Percentiles rank a stretch among this genome's conserved stretches.
Evolutionary conservation across 1,139 yeast genomes (phyloP).

Genomic region (Trichomonascaceae sp.): DNA sequence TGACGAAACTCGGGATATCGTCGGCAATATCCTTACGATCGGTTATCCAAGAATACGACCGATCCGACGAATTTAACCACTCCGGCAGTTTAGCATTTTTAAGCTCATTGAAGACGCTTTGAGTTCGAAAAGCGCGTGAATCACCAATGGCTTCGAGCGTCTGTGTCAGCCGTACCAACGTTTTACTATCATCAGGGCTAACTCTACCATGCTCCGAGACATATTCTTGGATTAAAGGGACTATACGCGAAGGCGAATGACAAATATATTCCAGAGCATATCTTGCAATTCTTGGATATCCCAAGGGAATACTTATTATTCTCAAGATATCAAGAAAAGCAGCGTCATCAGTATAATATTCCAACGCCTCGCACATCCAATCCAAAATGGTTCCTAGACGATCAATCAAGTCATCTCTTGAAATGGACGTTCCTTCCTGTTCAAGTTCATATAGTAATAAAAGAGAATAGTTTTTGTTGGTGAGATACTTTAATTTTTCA

Average conservation of each 20-base stretch:
- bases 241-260: constrained; percentile 24
- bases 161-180: constrained; percentile 21
- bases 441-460: constrained; percentile 51
- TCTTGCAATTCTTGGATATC: constrained; percentile 47
- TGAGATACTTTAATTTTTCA: constrained; percentile 66
- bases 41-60: constrained; percentile 20
- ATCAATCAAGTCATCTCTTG: constrained; percentile 24
- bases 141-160: constrained; percentile 27
- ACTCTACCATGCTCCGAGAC: constrained; percentile 17
- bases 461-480: constrained; percentile 76
- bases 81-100: constrained; percentile 13
- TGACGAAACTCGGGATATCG: constrained; percentile 9
- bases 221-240: constrained; percentile 22
- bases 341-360: constrained; percentile 30
- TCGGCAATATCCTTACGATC: constrained; percentile 13
- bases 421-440: constrained; percentile 21
- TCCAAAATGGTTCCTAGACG: constrained; percentile 27
- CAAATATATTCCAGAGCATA: constrained; percentile 60
- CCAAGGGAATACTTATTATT: constrained; percentile 26
- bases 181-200: constrained; percentile 21
- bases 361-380: constrained; percentile 31
- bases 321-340: constrained; percentile 26
- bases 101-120: constrained; percentile 14
- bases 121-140: constrained; percentile 15
- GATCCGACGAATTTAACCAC: constrained; percentile 4